Evolutionary conservation across 352 stramenopile species (phyloP).

Genomic region (Globisporangium sylvaticum): DNA sequence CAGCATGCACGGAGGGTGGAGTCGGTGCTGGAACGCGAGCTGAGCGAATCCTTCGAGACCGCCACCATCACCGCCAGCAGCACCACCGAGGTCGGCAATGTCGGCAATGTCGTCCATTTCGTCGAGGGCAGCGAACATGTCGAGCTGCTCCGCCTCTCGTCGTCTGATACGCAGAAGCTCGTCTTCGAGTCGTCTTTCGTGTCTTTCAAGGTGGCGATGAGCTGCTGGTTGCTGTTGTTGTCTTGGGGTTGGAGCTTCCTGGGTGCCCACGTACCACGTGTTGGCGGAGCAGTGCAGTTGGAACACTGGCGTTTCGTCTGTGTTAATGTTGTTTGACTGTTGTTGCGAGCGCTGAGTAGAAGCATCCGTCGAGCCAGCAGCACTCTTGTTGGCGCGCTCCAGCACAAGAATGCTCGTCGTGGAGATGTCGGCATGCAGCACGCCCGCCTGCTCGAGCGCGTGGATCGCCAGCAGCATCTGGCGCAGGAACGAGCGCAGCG

Average conservation of each 20-base stretch:
- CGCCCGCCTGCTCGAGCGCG: constrained; percentile 42
- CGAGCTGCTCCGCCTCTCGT: constrained; percentile 13
- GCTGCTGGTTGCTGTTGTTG: background rate
- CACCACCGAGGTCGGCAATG: background rate
- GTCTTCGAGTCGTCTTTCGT: constrained; percentile 1
- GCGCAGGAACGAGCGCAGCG: constrained; percentile 48
- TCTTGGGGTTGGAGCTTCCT: background rate
- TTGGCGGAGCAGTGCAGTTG: constrained; percentile 18
- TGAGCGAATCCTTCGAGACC: constrained; percentile 1
- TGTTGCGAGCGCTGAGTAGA: background rate
- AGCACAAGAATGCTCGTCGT: constrained; percentile 52
- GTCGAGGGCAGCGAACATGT: constrained; percentile 9
- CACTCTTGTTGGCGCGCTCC: background rate
- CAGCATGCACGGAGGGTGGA: constrained; percentile 13
- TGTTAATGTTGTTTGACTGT: background rate
- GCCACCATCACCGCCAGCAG: background rate
- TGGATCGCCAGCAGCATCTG: constrained; percentile 60
- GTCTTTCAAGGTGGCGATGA: background rate
- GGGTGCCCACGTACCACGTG: background rate
- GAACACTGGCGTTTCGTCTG: constrained; percentile 6
- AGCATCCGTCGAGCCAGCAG: background rate
- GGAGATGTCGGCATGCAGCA: constrained; percentile 50
- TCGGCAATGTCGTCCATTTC: constrained; percentile 8
- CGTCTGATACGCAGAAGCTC: constrained; percentile 17
- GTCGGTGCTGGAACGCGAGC: constrained; percentile 7